Percentiles rank a stretch among this genome's conserved stretches.
phyloP scores from a whole-genome alignment of 768 basidiomycete genomes.

The Leccinum subgranulosum region DNA sequence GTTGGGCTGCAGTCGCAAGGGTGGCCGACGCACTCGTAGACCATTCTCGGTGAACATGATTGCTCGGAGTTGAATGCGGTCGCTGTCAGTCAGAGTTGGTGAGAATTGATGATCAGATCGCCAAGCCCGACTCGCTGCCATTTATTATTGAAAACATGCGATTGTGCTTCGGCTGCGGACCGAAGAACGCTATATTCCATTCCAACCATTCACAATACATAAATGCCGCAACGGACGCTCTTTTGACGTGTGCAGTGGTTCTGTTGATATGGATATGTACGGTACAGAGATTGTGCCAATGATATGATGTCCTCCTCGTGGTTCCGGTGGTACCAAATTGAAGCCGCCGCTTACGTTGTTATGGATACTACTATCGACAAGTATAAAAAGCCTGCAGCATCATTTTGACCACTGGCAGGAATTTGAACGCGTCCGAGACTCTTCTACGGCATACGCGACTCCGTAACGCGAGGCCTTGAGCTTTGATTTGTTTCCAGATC shows the following conservation, averaged over 20 bases:
- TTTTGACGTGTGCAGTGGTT: too few species aligned
- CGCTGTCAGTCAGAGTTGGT: background rate
- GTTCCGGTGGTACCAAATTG: background rate
- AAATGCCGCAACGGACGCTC: background rate
- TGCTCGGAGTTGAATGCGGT: background rate
- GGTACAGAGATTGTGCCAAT: too few species aligned
- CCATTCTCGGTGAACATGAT: slow-evolving; percentile 30
- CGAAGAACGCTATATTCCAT: background rate
- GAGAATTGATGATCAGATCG: slow-evolving; percentile 3
- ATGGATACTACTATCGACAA: background rate
- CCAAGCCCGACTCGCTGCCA: background rate
- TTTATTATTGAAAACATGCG: slow-evolving; percentile 14
- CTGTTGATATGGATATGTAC: background rate
- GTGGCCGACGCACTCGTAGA: slow-evolving; percentile 45
- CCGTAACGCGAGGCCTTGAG: too few species aligned
- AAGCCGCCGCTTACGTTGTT: background rate
- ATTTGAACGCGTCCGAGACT: too few species aligned
- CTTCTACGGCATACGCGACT: too few species aligned
- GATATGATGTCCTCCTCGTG: too few species aligned
- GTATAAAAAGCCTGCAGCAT: too few species aligned
- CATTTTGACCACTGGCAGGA: background rate
- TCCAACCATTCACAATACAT: background rate
- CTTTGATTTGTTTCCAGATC: too few species aligned
- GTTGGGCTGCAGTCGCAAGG: background rate
- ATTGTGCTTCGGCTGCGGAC: background rate